Evolutionary conservation across 2,329 filamentous ascomycete species (phyloP).

Genomic region (Whalleya microplaca): DNA sequence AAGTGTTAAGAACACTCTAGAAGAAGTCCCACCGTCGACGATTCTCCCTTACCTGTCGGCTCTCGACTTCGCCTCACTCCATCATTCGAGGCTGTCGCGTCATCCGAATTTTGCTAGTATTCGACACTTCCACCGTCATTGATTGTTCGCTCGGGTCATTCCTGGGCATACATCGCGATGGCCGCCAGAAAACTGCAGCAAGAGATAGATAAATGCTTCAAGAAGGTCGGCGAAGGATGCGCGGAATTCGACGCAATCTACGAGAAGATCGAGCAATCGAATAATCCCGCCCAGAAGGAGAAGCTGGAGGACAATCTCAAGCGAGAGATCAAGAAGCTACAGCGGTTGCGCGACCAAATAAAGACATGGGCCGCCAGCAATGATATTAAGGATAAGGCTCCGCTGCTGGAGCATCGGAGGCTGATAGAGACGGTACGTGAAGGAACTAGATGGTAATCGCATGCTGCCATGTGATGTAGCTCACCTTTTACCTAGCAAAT

Average conservation of each 20-base stretch:
- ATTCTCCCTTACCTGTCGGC: neutral
- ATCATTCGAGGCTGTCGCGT: neutral
- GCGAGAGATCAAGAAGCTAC: conserved; percentile 99
- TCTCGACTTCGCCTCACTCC: neutral
- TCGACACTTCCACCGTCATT: neutral
- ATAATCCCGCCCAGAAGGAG: conserved; percentile 93
- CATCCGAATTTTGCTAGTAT: neutral
- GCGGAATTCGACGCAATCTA: conserved; percentile 92
- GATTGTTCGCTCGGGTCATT: conserved; percentile 15
- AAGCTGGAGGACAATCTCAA: conserved; percentile 98
- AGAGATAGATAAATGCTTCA: conserved; percentile 99
- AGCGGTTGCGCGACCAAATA: conserved; percentile 96
- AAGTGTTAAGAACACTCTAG: neutral
- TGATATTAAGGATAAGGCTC: conserved; percentile 99
- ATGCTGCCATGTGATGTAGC: conserved; percentile 12
- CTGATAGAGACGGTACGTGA: conserved; percentile 90
- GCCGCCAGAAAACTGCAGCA: conserved; percentile 94
- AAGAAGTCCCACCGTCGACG: neutral
- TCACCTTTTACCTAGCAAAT: conserved; percentile 72
- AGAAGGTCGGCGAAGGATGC: conserved; percentile 94
- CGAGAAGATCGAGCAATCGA: conserved; percentile 94
- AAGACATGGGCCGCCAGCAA: conserved; percentile 99
- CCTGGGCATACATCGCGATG: conserved; percentile 58
- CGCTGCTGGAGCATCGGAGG: conserved; percentile 89
- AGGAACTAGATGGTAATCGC: conserved; percentile 7